Evolutionary conservation across 306 rosid genomes (phyloP), one percentile per base, ranked within the genome.

Genomic region (Quercus engelmannii): DNA sequence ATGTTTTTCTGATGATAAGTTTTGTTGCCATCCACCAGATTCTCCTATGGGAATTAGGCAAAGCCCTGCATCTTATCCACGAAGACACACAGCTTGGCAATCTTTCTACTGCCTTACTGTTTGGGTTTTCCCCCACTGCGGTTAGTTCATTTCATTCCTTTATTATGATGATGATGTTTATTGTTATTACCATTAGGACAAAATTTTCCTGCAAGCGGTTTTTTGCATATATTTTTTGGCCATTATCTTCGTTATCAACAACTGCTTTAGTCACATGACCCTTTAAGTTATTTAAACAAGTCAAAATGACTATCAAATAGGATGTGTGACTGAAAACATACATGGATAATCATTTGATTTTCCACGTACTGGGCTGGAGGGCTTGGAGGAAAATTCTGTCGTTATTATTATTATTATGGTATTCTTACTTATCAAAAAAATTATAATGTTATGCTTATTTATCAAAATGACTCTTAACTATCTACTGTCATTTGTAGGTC

Each of bases 41-140:
- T 83, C 91, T 92, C 59, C 79, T 90, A 52, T 85, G 87, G 90
- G 94, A 89, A 79, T 51, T 89, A 23, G 86, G 81, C 61, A 76
- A 71, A 59, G 80, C 85, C 41, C 78, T 90, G 87, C 84, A 78
- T 83, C 78, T 93, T 73, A 76, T 82, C 74, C 56, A 30, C 57
- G 76, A 74, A 28, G 57, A 81, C 75, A 67, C 21, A 35, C 68
- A 69, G 71, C 78, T 86, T 55, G 82, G 75, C 52, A 71, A 75
- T 59, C 19, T 88, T 68, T 58, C 73, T 1, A 73, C 17, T 49
- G 61, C 79, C 76, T 77, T 85, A 54, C 58, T 92, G 63, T 92
- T 90, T 21, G 91, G 92, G 21, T 79, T 92, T 63, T 84, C 92
- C 5, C 73, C 89, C 17, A 73, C 73, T 88, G 90, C 85, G 58